Conservation (phyloP, 2,329 filamentous ascomycete genomes). For the Simplicillium aogashimaense region DNA sequence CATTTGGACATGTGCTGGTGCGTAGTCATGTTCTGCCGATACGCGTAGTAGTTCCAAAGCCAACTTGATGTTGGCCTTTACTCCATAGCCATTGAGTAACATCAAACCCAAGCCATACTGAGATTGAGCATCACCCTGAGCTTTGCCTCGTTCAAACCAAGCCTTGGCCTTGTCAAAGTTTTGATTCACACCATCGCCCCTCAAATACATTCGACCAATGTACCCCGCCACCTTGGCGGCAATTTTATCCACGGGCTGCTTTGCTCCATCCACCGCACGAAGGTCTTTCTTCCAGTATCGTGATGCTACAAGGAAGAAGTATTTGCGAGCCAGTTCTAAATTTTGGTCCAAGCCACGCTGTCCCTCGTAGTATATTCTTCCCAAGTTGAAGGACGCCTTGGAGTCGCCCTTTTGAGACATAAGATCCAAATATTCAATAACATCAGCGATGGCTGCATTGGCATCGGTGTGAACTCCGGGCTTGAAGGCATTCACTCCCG, state of each 20-base stretch:
- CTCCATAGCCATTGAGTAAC: slow-evolving; percentile 69
- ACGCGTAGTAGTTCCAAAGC: slow-evolving; percentile 69
- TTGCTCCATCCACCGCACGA: slow-evolving; percentile 60
- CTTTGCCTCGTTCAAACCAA: slow-evolving; percentile 76
- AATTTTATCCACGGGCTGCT: slow-evolving; percentile 62
- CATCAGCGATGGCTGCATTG: slow-evolving; percentile 81
- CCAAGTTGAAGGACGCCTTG: slow-evolving; percentile 77
- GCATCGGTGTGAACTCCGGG: slow-evolving; percentile 66
- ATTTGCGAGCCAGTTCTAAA: slow-evolving; percentile 62
- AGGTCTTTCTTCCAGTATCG: slow-evolving; percentile 76
- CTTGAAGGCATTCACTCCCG: slow-evolving; percentile 71
- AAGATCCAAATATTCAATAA: slow-evolving; percentile 86
- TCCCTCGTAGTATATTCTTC: slow-evolving; percentile 81
- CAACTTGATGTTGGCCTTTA: slow-evolving; percentile 56
- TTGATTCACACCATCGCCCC: slow-evolving; percentile 75
- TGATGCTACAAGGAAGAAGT: slow-evolving; percentile 71
- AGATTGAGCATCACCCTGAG: slow-evolving; percentile 69
- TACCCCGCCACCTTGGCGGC: slow-evolving; percentile 80
- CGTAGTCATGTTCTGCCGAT: slow-evolving; percentile 73
- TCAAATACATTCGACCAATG: slow-evolving; percentile 79
- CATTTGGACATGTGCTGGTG: slow-evolving; percentile 71
- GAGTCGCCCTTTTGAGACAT: slow-evolving; percentile 85
- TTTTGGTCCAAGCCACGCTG: slow-evolving; percentile 66
- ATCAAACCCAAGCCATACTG: slow-evolving; percentile 79
- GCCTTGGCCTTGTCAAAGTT: slow-evolving; percentile 65